Percentiles rank a stretch among this genome's conserved stretches.
phyloP scores from a whole-genome alignment of 208 protist species.

The Borovskyia barvae region DNA sequence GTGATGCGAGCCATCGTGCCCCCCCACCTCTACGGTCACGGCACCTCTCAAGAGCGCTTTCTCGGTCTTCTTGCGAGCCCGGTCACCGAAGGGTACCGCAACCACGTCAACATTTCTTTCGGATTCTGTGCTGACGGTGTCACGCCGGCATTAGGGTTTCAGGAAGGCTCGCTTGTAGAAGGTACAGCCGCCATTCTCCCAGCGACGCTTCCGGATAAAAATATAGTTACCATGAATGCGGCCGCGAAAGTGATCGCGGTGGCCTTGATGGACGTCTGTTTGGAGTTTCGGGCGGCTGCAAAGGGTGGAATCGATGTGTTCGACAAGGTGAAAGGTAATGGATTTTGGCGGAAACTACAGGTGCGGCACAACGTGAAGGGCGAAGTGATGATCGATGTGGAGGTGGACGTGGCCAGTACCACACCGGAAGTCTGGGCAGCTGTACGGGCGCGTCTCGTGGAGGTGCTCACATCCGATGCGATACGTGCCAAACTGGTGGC shows the following conservation, averaged over 20 bases:
- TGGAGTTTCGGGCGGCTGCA: constrained; percentile 26
- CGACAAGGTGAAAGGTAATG: constrained; percentile 70
- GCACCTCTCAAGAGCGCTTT: constrained; percentile 39
- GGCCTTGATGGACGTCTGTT: constrained; percentile 45
- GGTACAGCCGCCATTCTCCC: constrained; percentile 63
- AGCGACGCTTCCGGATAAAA: constrained; percentile 35
- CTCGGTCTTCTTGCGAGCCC: constrained; percentile 76
- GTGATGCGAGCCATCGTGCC: constrained; percentile 54
- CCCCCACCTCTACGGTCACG: constrained; percentile 25
- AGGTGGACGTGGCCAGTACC: constrained; percentile 48
- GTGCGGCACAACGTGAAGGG: constrained; percentile 86
- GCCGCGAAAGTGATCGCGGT: constrained; percentile 53
- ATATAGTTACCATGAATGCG: constrained; percentile 63
- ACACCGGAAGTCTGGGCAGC: constrained; percentile 26
- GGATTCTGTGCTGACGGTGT: constrained; percentile 52
- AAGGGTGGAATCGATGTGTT: constrained; percentile 52
- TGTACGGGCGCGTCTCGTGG: constrained; percentile 44
- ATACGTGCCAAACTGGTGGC: constrained; percentile 23
- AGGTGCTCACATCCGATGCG: constrained; percentile 16
- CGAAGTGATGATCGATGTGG: constrained; percentile 83
- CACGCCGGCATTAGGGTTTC: constrained; percentile 55
- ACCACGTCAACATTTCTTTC: constrained; percentile 91
- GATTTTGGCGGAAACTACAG: constrained; percentile 91
- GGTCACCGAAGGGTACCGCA: constrained; percentile 81
- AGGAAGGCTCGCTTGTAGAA: constrained; percentile 74